Percentiles rank a stretch among this genome's conserved stretches.
phyloP scores from a whole-genome alignment of 768 basidiomycete genomes.

The Russula lepida region DNA sequence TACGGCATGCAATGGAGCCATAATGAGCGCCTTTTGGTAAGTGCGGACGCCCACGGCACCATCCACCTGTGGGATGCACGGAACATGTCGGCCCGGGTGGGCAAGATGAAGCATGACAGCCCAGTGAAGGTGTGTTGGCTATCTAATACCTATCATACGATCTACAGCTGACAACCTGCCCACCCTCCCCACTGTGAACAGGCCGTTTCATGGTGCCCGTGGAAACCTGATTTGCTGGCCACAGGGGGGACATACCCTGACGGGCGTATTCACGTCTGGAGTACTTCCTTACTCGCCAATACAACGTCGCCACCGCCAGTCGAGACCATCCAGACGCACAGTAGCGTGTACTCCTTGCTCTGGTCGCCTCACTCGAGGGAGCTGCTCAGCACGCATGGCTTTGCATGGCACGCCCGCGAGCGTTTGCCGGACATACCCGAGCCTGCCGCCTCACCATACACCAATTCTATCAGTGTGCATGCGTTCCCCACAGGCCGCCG shows the following conservation, averaged over 20 bases:
- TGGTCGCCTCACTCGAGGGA: conserved; percentile 55
- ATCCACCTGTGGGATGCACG: conserved; percentile 40
- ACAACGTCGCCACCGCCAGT: conserved; percentile 38
- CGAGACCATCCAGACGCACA: conserved; percentile 35
- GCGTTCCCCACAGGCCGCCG: conserved; percentile 45
- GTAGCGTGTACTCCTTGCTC: conserved; percentile 52
- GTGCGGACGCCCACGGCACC: conserved; percentile 34
- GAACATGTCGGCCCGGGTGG: conserved; percentile 28
- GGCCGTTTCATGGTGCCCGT: conserved; percentile 71
- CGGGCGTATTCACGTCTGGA: conserved; percentile 48
- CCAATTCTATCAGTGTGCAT: conserved; percentile 42
- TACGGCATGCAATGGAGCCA: conserved; percentile 36
- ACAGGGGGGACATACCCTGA: conserved; percentile 60
- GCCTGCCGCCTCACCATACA: conserved; percentile 23
- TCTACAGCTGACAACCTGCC: conserved; percentile 1
- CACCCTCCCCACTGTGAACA: conserved; percentile 22
- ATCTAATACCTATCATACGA: background rate
- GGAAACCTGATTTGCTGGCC: conserved; percentile 59
- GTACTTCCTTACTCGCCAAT: conserved; percentile 37
- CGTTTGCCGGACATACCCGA: conserved; percentile 12
- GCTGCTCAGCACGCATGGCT: conserved; percentile 52
- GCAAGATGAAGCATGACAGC: conserved; percentile 37
- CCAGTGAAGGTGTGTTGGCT: conserved; percentile 35
- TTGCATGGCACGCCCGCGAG: conserved; percentile 31
- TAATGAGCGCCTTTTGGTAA: conserved; percentile 34